These are phyloP conservation scores for Protomyces inundatus DNA, from an alignment of 1,139 yeast species.

Conservation along the genomic window DNA sequence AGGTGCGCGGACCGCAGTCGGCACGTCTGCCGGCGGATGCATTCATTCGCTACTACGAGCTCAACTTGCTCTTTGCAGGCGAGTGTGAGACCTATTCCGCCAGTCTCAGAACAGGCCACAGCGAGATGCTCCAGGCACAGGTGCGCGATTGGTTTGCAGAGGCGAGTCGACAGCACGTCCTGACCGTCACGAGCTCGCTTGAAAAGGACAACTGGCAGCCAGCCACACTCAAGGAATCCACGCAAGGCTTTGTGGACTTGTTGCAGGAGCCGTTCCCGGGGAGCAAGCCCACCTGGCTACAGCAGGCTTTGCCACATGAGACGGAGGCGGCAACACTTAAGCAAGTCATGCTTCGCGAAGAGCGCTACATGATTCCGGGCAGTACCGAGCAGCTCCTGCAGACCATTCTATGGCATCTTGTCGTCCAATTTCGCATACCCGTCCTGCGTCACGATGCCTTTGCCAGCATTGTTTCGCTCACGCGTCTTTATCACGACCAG, in stretches of 20 bases:
- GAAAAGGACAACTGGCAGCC: constrained; percentile 69
- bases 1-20: constrained; percentile 70
- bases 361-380: constrained; percentile 2
- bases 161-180: constrained; percentile 49
- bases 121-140: constrained; percentile 50
- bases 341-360: neutral
- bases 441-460: constrained; percentile 43
- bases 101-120: constrained; percentile 55
- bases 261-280: constrained; percentile 38
- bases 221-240: constrained; percentile 46
- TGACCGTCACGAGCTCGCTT: constrained; percentile 46
- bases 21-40: constrained; percentile 47
- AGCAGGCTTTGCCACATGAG: neutral
- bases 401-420: constrained; percentile 27
- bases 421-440: constrained; percentile 49
- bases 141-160: constrained; percentile 52
- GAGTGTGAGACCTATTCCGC: constrained; percentile 87
- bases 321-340: neutral
- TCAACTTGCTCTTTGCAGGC: constrained; percentile 63
- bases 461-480: constrained; percentile 46
- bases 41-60: constrained; percentile 62
- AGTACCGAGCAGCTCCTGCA: constrained; percentile 17
- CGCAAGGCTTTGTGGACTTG: constrained; percentile 50
- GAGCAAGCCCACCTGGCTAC: neutral
- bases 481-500: constrained; percentile 53